Base-by-base conservation (phyloP, 805 yeast genomes). In the Saccharomyces eubayanus region DNA sequence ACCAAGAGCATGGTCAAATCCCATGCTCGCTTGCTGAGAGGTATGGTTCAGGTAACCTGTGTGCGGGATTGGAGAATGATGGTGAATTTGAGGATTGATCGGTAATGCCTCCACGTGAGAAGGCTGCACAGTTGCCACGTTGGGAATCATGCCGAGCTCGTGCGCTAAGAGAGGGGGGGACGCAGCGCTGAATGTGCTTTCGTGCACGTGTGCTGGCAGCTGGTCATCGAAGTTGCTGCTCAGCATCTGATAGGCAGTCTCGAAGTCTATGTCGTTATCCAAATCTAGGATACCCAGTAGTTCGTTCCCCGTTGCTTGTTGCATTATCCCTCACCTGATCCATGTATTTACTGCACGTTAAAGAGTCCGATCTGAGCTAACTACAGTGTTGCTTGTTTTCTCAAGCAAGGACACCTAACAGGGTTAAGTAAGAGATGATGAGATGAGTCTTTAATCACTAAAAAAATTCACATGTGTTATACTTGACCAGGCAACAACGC, bases 241-340 rank as follows among this genome's bases (percentile, higher is more conserved):
- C 28, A 68, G 55, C 62, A 67, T 59, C 49, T 64, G 62, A 50
- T 67, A 68, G 6, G 72, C 72, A 4, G 72, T 68, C 46, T 68
- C 72, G 50, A 68, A 68, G 55, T 68, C 72, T 28, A 67, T 57
- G 31, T 65, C 70, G 21, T 62, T 57, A 53, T 63, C 68, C 31
- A 64, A 55, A 46, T 67, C 70, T 40, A 64, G 62, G 16, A 63
- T 55, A 46, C 62, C 64, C 29, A 61, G 49, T 28, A 56, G 47
- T 31, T 56, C 59, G 27, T 49, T 47, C 12, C 47, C 52, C 6
- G 51, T 36, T 43, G 31, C 51, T 12, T 46, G 51, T 43, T 52
- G 55, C 57, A 57, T 52, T 20, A 29, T 51, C 46, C 43, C 47
- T 28, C 49, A 27, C 30, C 29, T 36, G 43, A 5, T 16, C 43